These are phyloP conservation scores for Schizothecium vesticola DNA, from an alignment of 495 filamentous ascomycete species.

Conservation along the genomic window DNA sequence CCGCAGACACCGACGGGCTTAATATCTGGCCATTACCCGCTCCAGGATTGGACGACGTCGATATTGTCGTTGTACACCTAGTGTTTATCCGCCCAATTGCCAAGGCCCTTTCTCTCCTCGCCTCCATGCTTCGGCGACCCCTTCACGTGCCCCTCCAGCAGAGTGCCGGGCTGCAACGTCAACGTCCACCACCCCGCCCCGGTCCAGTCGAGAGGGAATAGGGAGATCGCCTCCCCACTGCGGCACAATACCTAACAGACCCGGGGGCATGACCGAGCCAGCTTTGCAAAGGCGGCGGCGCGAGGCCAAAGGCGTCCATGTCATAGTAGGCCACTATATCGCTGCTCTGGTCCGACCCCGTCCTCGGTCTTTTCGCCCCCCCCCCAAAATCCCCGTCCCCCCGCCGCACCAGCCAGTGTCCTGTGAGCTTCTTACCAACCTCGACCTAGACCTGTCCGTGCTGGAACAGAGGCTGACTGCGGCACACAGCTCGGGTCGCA, in stretches of 20 bases:
- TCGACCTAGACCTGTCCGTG: neutral
- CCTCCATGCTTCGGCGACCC: constrained; percentile 11
- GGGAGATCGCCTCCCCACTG: constrained; percentile 6
- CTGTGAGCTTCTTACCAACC: neutral
- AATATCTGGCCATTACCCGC: constrained; percentile 22
- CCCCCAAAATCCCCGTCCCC: constrained; percentile 21
- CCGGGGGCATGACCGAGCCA: constrained; percentile 3
- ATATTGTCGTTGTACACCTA: constrained; percentile 12
- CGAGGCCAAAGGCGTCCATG: constrained; percentile 8
- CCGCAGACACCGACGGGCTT: constrained; percentile 1
- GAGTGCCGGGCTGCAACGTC: neutral
- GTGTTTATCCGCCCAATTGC: constrained; percentile 27
- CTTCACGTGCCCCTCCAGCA: constrained; percentile 10
- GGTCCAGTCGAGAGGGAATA: neutral
- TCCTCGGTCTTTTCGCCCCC: constrained; percentile 12
- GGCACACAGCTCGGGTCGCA: constrained; percentile 6
- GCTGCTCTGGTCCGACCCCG: constrained; percentile 20
- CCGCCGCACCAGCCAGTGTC: neutral
- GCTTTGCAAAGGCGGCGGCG: constrained; percentile 8
- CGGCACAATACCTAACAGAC: neutral
- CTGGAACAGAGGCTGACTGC: neutral
- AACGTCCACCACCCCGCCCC: neutral
- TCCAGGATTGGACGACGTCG: constrained; percentile 15
- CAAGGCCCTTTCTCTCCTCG: constrained; percentile 6
- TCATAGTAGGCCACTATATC: constrained; percentile 23